Percentiles rank a stretch among this genome's conserved stretches.
Evolutionary conservation across 2,329 filamentous ascomycete genomes (phyloP).

Genomic region (Trichophyton mentagrophytes): DNA sequence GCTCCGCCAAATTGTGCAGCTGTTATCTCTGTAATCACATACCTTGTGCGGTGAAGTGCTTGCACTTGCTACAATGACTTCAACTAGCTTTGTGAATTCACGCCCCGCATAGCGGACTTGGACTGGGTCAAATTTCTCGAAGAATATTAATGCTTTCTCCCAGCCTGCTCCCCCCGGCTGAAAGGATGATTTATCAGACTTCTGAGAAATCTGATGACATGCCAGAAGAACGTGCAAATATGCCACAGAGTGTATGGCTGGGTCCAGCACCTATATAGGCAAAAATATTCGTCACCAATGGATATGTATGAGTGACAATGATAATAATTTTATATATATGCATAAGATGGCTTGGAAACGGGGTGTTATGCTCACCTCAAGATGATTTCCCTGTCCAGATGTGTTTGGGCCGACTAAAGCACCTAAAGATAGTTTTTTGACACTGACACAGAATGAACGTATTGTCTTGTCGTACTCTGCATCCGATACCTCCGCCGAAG

Average conservation of each 20-base stretch:
- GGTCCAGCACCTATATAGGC: conserved; percentile 31
- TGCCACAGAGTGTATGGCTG: conserved; percentile 45
- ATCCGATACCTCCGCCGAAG: conserved; percentile 26
- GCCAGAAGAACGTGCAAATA: conserved; percentile 45
- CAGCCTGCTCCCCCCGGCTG: conserved; percentile 37
- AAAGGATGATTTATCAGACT: conserved; percentile 26
- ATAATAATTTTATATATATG: not conserved
- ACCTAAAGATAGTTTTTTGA: conserved; percentile 27
- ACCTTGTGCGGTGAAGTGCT: conserved; percentile 24
- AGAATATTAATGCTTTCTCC: conserved; percentile 38
- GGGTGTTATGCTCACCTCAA: conserved; percentile 20
- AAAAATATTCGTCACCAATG: not conserved
- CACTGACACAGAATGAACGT: conserved; percentile 24
- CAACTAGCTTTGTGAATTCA: conserved; percentile 24
- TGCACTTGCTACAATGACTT: conserved; percentile 23
- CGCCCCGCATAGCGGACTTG: conserved; percentile 34
- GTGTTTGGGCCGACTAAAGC: conserved; percentile 21
- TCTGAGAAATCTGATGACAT: conserved; percentile 31
- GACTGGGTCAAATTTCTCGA: conserved; percentile 40
- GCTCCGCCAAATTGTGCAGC: not conserved
- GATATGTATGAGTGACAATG: not conserved
- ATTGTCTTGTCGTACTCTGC: conserved; percentile 34
- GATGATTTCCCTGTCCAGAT: conserved; percentile 23
- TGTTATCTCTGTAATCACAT: conserved; percentile 10
- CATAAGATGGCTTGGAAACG: not conserved